A percentile compares a stretch with the other conserved stretches of the same genome.
Conservation (phyloP, 2,329 filamentous ascomycete genomes). For the Aspergillus unguis region DNA sequence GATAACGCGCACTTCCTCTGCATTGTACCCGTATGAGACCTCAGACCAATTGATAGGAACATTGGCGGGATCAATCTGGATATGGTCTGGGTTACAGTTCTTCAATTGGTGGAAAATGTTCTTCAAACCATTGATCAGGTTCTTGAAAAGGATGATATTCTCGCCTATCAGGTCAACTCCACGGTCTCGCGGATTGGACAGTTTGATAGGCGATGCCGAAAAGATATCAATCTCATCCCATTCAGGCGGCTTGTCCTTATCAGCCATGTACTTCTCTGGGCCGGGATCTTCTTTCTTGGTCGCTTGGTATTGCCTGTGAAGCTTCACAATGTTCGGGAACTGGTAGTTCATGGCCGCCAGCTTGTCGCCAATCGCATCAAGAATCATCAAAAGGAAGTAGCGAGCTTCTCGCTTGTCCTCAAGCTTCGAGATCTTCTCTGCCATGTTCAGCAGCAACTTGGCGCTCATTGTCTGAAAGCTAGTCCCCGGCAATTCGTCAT, state of each 20-base stretch:
- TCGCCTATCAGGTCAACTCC: constrained; percentile 88
- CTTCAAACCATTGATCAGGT: constrained; percentile 90
- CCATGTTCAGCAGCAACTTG: constrained; percentile 95
- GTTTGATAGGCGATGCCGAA: constrained; percentile 92
- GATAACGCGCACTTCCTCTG: constrained; percentile 94
- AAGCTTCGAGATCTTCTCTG: constrained; percentile 92
- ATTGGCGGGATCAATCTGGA: constrained; percentile 69
- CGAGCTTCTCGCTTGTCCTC: constrained; percentile 90
- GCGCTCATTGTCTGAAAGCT: constrained; percentile 99
- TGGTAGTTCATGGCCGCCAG: constrained; percentile 98
- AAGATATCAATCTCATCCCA: constrained; percentile 99
- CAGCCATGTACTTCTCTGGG: constrained; percentile 77
- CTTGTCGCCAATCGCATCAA: constrained; percentile 97
- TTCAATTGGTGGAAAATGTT: constrained; percentile 95
- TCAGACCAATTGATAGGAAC: constrained; percentile 91
- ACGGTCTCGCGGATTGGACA: constrained; percentile 82
- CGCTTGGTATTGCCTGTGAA: constrained; percentile 80
- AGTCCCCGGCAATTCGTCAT: constrained; percentile 93
- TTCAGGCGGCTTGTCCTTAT: constrained; percentile 75
- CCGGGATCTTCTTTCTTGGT: constrained; percentile 67
- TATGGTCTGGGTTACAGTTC: constrained; percentile 71
- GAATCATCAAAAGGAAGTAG: constrained; percentile 93
- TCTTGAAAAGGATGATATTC: constrained; percentile 98
- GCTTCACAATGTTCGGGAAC: constrained; percentile 90
- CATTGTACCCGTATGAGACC: constrained; percentile 92